Evolutionary conservation across 768 basidiomycete species (phyloP).

Genomic region (Russula ochroleuca): DNA sequence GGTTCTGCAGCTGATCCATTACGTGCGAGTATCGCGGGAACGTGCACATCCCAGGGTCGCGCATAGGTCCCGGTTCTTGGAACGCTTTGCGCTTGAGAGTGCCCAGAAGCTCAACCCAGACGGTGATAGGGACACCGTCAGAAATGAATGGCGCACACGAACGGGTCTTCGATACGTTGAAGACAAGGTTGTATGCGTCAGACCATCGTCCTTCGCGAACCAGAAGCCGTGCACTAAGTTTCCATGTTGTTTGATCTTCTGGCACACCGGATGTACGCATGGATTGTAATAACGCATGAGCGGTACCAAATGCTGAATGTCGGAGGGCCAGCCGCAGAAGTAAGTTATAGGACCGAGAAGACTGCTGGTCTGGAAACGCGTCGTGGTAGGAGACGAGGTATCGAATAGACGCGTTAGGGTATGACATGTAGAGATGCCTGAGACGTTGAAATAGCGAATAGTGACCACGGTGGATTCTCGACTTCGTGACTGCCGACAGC

Average conservation of each 20-base stretch:
- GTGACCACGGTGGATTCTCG: background rate
- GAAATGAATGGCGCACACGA: constrained; percentile 9
- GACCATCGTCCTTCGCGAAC: constrained; percentile 55
- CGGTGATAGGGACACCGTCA: constrained; percentile 36
- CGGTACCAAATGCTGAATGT: constrained; percentile 46
- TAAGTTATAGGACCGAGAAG: constrained; percentile 43
- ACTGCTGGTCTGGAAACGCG: constrained; percentile 34
- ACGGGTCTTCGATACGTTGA: background rate
- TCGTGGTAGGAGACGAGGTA: constrained; percentile 51
- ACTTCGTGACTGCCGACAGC: background rate
- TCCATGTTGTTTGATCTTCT: constrained; percentile 51
- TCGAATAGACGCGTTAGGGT: constrained; percentile 33
- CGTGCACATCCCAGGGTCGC: constrained; percentile 21
- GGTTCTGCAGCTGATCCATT: constrained; percentile 16
- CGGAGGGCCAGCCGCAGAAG: constrained; percentile 49
- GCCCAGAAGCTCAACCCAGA: constrained; percentile 63
- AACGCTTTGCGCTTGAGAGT: constrained; percentile 39
- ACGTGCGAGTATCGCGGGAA: constrained; percentile 18
- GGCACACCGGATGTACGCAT: constrained; percentile 45
- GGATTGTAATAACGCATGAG: constrained; percentile 41
- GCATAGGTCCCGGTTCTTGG: constrained; percentile 24
- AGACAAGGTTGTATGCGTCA: constrained; percentile 45
- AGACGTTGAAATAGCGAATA: constrained; percentile 3
- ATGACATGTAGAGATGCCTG: constrained; percentile 22
- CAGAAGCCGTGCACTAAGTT: constrained; percentile 53